Conservation (phyloP, 2,329 filamentous ascomycete genomes). For the Cordyceps cateniannulata region DNA sequence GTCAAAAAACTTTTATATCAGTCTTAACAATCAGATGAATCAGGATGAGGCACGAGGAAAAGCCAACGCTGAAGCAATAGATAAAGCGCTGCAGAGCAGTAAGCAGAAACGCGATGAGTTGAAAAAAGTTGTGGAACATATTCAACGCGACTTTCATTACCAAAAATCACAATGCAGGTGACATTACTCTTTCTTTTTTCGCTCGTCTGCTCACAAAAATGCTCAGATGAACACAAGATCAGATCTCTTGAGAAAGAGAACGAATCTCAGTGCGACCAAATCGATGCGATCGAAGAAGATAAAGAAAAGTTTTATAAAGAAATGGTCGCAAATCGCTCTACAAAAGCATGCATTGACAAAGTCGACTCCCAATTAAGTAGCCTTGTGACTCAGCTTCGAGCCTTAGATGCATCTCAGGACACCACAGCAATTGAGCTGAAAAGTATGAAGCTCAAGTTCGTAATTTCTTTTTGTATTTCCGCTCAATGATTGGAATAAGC, state of each 20-base stretch:
- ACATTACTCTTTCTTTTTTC: background rate
- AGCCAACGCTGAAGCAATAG: background rate
- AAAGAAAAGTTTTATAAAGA: background rate
- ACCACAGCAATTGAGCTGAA: background rate
- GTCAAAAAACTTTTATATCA: conserved; percentile 4
- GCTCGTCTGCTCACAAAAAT: background rate
- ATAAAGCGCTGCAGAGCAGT: background rate
- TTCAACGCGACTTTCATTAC: background rate
- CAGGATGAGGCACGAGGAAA: background rate
- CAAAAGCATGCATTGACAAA: background rate
- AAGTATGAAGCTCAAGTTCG: background rate
- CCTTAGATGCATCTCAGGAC: background rate
- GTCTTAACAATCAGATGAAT: background rate
- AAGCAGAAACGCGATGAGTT: conserved; percentile 6
- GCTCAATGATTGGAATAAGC: too few species aligned
- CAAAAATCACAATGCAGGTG: background rate
- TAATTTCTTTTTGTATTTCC: background rate
- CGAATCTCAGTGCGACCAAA: background rate
- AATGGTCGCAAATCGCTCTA: background rate
- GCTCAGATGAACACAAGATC: conserved; percentile 1
- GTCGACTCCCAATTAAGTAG: background rate
- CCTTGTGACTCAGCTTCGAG: background rate
- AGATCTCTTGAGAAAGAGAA: background rate
- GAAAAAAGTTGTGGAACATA: background rate
- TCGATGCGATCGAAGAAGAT: background rate